Conservation (phyloP, 305 asterid genomes). For the Nicotiana rustica region DNA sequence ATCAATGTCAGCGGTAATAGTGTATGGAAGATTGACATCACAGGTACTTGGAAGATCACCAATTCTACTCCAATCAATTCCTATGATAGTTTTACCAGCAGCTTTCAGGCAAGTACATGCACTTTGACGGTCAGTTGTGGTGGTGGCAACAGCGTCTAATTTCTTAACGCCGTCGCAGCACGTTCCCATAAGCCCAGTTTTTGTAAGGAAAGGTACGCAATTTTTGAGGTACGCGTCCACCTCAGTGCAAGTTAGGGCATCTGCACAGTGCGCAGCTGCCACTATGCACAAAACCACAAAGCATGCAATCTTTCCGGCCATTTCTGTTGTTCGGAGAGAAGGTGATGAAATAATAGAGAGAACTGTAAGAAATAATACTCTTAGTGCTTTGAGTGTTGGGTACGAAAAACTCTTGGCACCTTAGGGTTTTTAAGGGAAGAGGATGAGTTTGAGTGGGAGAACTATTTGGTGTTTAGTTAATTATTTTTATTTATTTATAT, state of each 20-base stretch:
- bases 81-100: background rate
- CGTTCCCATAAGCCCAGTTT: background rate
- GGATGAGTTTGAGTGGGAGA: background rate
- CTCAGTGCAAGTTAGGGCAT: constrained; percentile 27
- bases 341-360: background rate
- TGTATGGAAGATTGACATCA: constrained; percentile 19
- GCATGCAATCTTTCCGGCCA: background rate
- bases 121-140: constrained; percentile 26
- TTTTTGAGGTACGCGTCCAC: background rate
- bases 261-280: background rate
- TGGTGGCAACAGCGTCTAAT: background rate
- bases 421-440: background rate
- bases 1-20: constrained; percentile 30
- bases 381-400: background rate
- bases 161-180: constrained; percentile 34
- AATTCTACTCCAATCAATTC: background rate
- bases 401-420: background rate
- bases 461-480: background rate
- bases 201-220: background rate
- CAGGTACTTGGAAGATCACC: constrained; percentile 21
- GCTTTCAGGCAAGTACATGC: constrained; percentile 35
- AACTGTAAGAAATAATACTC: background rate
- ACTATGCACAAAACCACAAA: constrained; percentile 30
- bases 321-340: constrained; percentile 6
- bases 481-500: background rate